These are phyloP conservation scores for Ballota nigra DNA, from an alignment of 257 asterid genomes.

Conservation along the genomic window DNA sequence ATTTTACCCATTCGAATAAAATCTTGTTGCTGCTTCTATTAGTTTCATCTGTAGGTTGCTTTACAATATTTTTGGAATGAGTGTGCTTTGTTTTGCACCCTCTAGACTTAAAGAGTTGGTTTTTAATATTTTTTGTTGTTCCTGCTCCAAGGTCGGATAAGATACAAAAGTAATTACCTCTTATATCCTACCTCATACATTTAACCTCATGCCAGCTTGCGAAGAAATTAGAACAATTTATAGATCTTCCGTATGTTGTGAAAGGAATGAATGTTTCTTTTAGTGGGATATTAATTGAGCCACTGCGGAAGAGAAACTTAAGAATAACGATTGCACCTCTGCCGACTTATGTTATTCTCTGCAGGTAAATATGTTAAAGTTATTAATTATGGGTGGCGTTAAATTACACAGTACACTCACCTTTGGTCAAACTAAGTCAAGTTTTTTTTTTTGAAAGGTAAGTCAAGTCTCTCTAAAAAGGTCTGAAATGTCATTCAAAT, in stretches of 20 bases:
- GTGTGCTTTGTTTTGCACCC: neutral
- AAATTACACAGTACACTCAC: neutral
- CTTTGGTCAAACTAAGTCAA: neutral
- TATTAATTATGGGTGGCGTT: neutral
- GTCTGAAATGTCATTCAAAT: neutral
- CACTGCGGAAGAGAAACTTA: no score
- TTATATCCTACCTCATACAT: neutral
- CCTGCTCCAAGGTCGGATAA: neutral
- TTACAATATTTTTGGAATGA: constrained; percentile 54
- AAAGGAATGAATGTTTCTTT: constrained; percentile 99
- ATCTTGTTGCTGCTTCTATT: constrained; percentile 58
- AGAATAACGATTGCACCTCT: constrained; percentile 53
- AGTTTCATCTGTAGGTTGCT: constrained; percentile 75
- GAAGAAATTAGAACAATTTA: constrained; percentile 76
- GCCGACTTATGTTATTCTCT: constrained; percentile 58
- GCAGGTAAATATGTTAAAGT: constrained; percentile 37
- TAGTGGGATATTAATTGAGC: no score
- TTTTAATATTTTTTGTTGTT: neutral
- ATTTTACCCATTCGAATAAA: constrained; percentile 63
- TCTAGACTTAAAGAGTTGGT: neutral
- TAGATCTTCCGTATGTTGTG: constrained; percentile 91
- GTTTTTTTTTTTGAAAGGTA: no score
- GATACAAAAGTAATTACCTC: neutral
- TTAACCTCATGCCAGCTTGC: constrained; percentile 67
- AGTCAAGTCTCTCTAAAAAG: no score